These are phyloP conservation scores for Neonectria neomacrospora DNA, from an alignment of 2,329 filamentous ascomycete genomes.

Conservation along the genomic window DNA sequence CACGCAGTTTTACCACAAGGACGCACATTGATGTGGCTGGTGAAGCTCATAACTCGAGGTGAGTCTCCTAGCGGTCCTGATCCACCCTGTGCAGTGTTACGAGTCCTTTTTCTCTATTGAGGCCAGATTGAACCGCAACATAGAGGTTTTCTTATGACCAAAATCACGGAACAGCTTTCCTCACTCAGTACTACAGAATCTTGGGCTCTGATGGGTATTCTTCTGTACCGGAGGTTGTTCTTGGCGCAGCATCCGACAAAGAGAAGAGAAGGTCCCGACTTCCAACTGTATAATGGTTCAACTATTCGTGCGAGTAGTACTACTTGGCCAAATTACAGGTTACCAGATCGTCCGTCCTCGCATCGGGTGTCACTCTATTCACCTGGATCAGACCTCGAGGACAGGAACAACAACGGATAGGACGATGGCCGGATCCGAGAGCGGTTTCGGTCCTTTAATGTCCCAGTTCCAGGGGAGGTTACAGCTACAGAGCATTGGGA, in stretches of 20 bases:
- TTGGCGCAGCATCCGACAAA: too few species aligned
- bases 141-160: neutral
- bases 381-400: neutral
- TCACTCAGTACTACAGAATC: neutral
- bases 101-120: neutral
- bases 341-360: too few species aligned
- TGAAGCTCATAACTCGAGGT: neutral
- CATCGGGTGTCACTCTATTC: too few species aligned
- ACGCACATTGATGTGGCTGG: neutral
- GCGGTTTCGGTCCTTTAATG: conserved; percentile 28
- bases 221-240: too few species aligned
- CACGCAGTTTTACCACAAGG: conserved; percentile 7
- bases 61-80: conserved; percentile 3
- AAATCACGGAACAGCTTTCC: neutral
- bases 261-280: too few species aligned
- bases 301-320: too few species aligned
- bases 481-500: neutral
- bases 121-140: conserved; percentile 4
- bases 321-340: too few species aligned
- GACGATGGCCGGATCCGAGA: neutral
- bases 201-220: too few species aligned
- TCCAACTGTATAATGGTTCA: too few species aligned
- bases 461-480: conserved; percentile 10
- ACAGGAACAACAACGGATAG: neutral
- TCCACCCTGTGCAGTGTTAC: conserved; percentile 17